Base-by-base conservation (phyloP, 306 rosid genomes). In the Begonia masoniana region DNA sequence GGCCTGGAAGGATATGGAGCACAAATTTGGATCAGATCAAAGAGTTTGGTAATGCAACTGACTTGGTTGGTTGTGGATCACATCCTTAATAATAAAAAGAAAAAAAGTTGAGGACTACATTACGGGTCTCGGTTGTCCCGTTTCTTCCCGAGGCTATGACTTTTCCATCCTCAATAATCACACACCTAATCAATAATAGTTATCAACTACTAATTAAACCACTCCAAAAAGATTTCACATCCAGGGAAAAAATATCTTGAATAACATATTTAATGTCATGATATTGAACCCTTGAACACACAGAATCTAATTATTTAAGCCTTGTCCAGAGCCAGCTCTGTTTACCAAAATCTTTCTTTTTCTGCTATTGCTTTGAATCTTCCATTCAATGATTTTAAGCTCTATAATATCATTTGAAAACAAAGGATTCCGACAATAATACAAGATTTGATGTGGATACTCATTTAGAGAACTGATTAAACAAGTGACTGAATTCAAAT, bases 61-160 rank as follows among this genome's bases (percentile, higher is more conserved):
- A 31, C 39, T 31, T 0, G 39, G 4, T 31, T 17, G 19, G 19
- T 17, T 17, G 19, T 17, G 19, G 19, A 17, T 17, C 19, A 17
- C 19, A 17, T 17, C 19, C 19, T 17, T 17, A 17, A 17, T 17
- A 41, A 7, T 13, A 68, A 2, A 46, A 55, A 45, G 41, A 59
- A 55, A 16, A 24, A n/a, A 14, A 46, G 53, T 31, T 53, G 52
- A 51, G 45, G 61, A 46, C 68, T 77, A 86, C 99, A 62, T 91
- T 81, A 61, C 88, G 82, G 12, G 96, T 75, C 84, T 86, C 88
- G 2, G 63, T 86, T 36, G 99, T 81, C 58, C 74, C 76, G 56
- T 91, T 91, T 69, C 99, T 83, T 70, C 99, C 99, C 0, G 74
- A 71, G 58, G 99, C 73, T 57, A 91, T 64, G 61, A 77, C 84